A percentile compares a stretch with the other conserved stretches of the same genome.
phyloP scores from a whole-genome alignment of 75 land plant genomes.

The Sequoia sempervirens region DNA sequence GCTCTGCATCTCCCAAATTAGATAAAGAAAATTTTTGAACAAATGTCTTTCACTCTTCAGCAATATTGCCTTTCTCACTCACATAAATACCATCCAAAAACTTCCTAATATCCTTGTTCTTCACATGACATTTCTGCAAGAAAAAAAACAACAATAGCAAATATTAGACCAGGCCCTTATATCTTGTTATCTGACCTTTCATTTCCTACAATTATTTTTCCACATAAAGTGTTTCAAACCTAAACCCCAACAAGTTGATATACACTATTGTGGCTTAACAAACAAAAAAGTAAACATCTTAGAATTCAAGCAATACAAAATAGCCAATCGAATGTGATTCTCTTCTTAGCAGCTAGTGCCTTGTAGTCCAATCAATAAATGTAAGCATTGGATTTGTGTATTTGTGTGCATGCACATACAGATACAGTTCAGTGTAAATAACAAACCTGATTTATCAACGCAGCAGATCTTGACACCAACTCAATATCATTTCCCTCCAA shows the following conservation, averaged over 20 bases:
- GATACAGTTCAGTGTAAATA: not conserved
- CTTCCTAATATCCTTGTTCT: conserved; percentile 88
- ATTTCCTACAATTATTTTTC: not conserved
- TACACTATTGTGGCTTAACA: no score
- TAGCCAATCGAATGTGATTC: not conserved
- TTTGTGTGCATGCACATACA: not conserved
- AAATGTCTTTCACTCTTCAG: conserved; percentile 1
- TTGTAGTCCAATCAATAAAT: not conserved
- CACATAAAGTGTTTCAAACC: not conserved
- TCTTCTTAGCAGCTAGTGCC: not conserved
- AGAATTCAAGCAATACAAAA: not conserved
- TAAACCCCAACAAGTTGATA: no score
- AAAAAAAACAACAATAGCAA: conserved; percentile 4
- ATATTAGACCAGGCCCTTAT: not conserved
- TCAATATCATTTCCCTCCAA: conserved; percentile 81
- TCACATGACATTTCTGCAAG: conserved; percentile 85
- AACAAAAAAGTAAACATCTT: not conserved
- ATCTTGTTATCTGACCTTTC: not conserved
- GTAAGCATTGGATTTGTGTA: not conserved
- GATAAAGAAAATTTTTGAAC: no score
- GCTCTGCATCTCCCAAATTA: no score
- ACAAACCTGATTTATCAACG: conserved; percentile 77
- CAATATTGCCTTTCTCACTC: conserved; percentile 72
- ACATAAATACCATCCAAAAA: conserved; percentile 87
- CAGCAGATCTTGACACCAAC: conserved; percentile 72